Evolutionary conservation across 169 alveolate genomes (phyloP).

Genomic region (Plasmodium blacklocki): DNA sequence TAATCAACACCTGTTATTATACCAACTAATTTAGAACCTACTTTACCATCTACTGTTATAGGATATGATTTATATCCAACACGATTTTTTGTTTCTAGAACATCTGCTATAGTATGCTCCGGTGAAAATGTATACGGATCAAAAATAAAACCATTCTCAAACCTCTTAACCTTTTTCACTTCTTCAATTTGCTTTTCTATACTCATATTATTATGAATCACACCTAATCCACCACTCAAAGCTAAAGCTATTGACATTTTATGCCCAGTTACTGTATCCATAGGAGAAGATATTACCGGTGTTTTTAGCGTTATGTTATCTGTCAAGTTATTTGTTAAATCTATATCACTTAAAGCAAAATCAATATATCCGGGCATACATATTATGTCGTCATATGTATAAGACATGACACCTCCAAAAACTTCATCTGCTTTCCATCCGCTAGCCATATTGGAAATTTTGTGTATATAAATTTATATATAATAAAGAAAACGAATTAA

Average conservation of each 20-base stretch:
- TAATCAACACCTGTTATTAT: conserved; percentile 91
- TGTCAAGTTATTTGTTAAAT: conserved; percentile 84
- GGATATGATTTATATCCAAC: conserved; percentile 89
- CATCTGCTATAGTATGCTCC: conserved; percentile 88
- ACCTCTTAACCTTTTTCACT: conserved; percentile 91
- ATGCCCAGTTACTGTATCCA: conserved; percentile 96
- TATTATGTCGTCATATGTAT: conserved; percentile 93
- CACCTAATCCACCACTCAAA: conserved; percentile 93
- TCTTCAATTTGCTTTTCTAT: conserved; percentile 89
- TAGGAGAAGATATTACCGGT: conserved; percentile 94
- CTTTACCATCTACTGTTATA: conserved; percentile 88
- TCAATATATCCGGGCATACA: conserved; percentile 92
- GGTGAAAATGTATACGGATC: conserved; percentile 91
- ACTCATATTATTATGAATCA: conserved; percentile 92
- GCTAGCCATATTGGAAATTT: conserved; percentile 80
- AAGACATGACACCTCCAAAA: conserved; percentile 80
- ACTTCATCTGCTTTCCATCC: conserved; percentile 84
- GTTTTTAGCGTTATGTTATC: conserved; percentile 85
- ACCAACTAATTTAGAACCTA: conserved; percentile 91
- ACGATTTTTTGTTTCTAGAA: conserved; percentile 80
- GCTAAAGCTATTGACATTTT: conserved; percentile 95
- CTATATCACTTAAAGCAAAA: conserved; percentile 87
- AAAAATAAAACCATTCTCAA: conserved; percentile 92
- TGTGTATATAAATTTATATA: neutral
- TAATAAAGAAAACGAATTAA: neutral